Evolutionary conservation across 2,329 filamentous ascomycete genomes (phyloP), one percentile per base, ranked within the genome.

Genomic region (Sclerotinia subarctica): DNA sequence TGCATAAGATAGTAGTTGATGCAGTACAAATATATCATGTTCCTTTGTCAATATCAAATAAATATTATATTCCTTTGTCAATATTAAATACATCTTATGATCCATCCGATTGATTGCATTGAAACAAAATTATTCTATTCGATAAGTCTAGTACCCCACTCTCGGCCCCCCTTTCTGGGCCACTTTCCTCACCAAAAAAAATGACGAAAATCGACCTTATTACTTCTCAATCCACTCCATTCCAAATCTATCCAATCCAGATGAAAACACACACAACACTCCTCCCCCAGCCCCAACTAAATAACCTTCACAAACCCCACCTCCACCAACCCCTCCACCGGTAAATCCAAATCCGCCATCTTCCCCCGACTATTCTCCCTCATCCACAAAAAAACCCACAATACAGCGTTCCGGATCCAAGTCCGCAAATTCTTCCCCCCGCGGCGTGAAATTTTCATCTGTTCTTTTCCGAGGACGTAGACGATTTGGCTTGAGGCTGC

Each of bases 231-330:
- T n/a, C n/a, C n/a, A n/a, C n/a, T n/a, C n/a, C n/a, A n/a, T n/a
- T n/a, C n/a, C n/a, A n/a, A n/a, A n/a, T n/a, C n/a, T n/a, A n/a
- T n/a, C n/a, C n/a, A n/a, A n/a, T n/a, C n/a, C n/a, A n/a, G n/a
- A n/a, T n/a, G n/a, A n/a, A n/a, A n/a, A n/a, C n/a, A n/a, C n/a
- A n/a, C n/a, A n/a, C n/a, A n/a, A n/a, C n/a, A n/a, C n/a, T n/a
- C n/a, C n/a, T n/a, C n/a, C n/a, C n/a, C n/a, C n/a, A n/a, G n/a
- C n/a, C n/a, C n/a, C n/a, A n/a, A 29, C 47, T 47, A 88, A 66
- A 90, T 86, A 70, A 90, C 86, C 78, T 89, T 90, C 1, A 90
- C 82, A 75, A 90, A 91, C 0, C 89, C 89, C 24, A 91, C 87
- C 78, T 90, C 89, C 24, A 91, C 84, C 59, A 90, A 76, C 60